These are phyloP conservation scores for Actinomortierella ambigua DNA, from an alignment of 371 early-diverging fungal genomes.

Conservation along the genomic window DNA sequence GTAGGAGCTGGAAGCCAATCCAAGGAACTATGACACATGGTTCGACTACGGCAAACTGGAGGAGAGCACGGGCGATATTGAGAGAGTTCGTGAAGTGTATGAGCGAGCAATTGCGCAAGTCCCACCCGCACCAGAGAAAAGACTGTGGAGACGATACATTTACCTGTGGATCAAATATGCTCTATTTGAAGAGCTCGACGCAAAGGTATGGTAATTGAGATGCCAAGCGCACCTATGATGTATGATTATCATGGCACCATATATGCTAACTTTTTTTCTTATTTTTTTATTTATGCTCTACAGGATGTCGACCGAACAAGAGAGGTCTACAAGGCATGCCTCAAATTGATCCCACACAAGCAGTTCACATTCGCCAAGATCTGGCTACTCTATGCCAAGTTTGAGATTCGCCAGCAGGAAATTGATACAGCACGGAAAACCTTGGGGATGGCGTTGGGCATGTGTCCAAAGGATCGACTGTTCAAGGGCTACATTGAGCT, in stretches of 20 bases:
- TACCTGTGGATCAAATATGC: slow-evolving; percentile 99
- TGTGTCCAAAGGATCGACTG: slow-evolving; percentile 79
- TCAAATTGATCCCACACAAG: slow-evolving; percentile 92
- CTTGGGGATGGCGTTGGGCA: slow-evolving; percentile 85
- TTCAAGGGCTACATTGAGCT: slow-evolving; percentile 97
- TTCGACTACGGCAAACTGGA: slow-evolving; percentile 92
- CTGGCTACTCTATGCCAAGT: slow-evolving; percentile 92
- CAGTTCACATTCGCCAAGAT: slow-evolving; percentile 96
- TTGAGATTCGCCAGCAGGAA: slow-evolving; percentile 84
- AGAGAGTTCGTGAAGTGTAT: slow-evolving; percentile 89
- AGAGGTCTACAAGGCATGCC: slow-evolving; percentile 83
- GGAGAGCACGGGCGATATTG: slow-evolving; percentile 77
- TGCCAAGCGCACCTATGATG: background rate
- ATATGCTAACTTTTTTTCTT: too few species aligned
- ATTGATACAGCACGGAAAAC: slow-evolving; percentile 79
- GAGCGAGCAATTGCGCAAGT: slow-evolving; percentile 93
- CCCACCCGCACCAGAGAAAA: slow-evolving; percentile 88
- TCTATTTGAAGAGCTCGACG: slow-evolving; percentile 90
- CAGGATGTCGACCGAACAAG: slow-evolving; percentile 83
- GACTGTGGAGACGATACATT: slow-evolving; percentile 95
- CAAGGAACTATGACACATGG: slow-evolving; percentile 95
- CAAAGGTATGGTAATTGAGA: slow-evolving; percentile 53
- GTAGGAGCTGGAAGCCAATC: slow-evolving; percentile 71
- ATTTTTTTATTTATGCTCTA: background rate
- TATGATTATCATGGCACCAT: background rate